Percentiles rank a stretch among this genome's conserved stretches.
Conservation (phyloP, 257 asterid species). For the Craterostigma plantagineum region DNA sequence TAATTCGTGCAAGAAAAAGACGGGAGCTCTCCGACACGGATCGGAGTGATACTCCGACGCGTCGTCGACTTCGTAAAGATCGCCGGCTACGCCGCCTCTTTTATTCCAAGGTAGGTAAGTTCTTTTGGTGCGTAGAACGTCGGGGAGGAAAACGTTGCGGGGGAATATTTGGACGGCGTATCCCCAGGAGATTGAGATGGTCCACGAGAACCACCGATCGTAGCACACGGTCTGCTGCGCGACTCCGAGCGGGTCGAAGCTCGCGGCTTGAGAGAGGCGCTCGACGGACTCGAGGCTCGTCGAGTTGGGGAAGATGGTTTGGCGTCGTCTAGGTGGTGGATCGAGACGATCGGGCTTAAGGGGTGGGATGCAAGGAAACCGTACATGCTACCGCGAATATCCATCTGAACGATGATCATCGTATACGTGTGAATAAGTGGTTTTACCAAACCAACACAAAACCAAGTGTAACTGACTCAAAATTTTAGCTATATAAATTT, state of each 20-base stretch:
- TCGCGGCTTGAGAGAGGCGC: constrained; percentile 33
- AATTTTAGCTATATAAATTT: too few species aligned
- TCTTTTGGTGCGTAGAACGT: constrained; percentile 33
- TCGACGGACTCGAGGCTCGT: constrained; percentile 22
- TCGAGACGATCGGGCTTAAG: constrained; percentile 36
- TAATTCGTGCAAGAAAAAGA: constrained; percentile 30
- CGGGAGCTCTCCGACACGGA: constrained; percentile 39
- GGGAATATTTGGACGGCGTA: constrained; percentile 55
- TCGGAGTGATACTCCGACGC: constrained; percentile 19
- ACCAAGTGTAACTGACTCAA: too few species aligned
- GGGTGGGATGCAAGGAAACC: constrained; percentile 72
- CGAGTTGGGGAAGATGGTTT: constrained; percentile 52
- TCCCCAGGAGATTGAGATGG: constrained; percentile 77
- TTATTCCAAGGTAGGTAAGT: constrained; percentile 39
- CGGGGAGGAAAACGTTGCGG: constrained; percentile 22
- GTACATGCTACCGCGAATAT: constrained; percentile 45
- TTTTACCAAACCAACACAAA: too few species aligned
- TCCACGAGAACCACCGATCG: constrained; percentile 58
- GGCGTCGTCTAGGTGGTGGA: constrained; percentile 38
- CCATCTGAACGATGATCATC: constrained; percentile 46
- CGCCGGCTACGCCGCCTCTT: constrained; percentile 15
- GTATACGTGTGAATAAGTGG: too few species aligned
- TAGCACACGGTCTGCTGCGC: constrained; percentile 78
- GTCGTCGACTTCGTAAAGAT: constrained; percentile 17
- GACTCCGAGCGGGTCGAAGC: constrained; percentile 38